A percentile compares a stretch with the other conserved stretches of the same genome.
phyloP scores from a whole-genome alignment of 768 basidiomycete species.

The Russula lepida region DNA sequence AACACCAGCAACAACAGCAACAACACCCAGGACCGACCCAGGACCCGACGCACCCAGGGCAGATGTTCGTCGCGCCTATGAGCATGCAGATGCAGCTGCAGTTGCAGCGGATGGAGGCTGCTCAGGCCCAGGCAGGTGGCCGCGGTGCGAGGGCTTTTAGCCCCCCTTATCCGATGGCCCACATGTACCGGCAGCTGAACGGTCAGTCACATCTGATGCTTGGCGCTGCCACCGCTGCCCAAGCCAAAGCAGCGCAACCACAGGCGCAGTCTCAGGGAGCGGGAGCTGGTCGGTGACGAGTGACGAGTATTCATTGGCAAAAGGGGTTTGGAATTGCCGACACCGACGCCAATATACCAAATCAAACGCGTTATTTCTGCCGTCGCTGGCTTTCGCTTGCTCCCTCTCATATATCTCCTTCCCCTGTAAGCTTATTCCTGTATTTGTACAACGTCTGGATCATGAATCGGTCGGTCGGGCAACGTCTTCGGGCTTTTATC shows the following conservation, averaged over 20 bases:
- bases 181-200: background rate
- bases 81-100: conserved; percentile 15
- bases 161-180: background rate
- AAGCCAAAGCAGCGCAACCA: conserved; percentile 3
- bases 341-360: background rate
- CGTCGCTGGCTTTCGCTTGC: background rate
- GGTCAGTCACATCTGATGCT: background rate
- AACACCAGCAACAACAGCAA: conserved; percentile 18
- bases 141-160: background rate
- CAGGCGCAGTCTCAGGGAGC: conserved; percentile 20
- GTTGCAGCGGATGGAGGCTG: conserved; percentile 13
- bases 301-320: background rate
- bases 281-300: conserved; percentile 1
- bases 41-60: conserved; percentile 21
- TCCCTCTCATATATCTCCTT: background rate
- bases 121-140: conserved; percentile 19
- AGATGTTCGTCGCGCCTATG: conserved; percentile 20
- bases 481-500: background rate
- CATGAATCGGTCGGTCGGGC: background rate
- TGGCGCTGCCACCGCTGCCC: background rate
- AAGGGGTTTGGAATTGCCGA: background rate
- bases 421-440: conserved; percentile 14
- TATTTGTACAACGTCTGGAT: conserved; percentile 3
- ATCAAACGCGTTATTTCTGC: background rate
- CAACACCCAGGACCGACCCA: conserved; percentile 20